Base-by-base conservation (phyloP, 2,329 filamentous ascomycete species). In the Apiospora rasikravindrae region DNA sequence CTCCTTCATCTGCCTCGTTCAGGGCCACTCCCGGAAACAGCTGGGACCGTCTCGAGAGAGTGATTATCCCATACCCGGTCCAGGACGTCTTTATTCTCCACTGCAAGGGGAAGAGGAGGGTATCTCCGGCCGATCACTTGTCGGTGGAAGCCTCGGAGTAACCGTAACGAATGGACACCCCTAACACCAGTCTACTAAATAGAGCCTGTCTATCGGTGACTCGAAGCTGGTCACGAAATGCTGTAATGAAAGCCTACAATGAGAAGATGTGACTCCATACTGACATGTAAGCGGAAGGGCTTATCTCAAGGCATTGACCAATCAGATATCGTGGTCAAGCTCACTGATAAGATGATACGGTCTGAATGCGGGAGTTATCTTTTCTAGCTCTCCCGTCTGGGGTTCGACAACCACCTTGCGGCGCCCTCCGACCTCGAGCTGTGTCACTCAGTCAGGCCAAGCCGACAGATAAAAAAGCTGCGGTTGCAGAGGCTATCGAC, bases 221-320 rank as follows among this genome's bases (percentile, higher is more conserved):
- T 61, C 53, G 53, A 3, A 4, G 7, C 29, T 40, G 57, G 57
- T 11, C 57, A 64, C n/a, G 19, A 40, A 24, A 64, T 64, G 22
- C 5, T 40, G 57, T 64, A n/a, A 64, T 40, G 33, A 40, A 14
- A 37, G 29, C n/a, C 19, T 19, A 64, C 19, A 10, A 64, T 14
- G 57, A 40, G 57, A 64, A 64, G 29, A 64, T 40, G 57, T 64
- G 57, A 64, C 57, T 64, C 33, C 57, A 64, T 64, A 40, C 33
- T 40, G 57, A 64, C 57, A 64, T 64, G 57, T 64, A 64, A 64
- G 57, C 33, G 33, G 57, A 40, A 64, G 57, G 24, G 57, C 57
- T 64, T 64, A 64, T 64, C 57, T 64, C 3, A 10, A 10, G 8
- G 33, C 57, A 64, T 64, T 64, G 57, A 4, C 57, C 57, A 68